Evolutionary conservation across 1,139 yeast species (phyloP), one percentile per base, ranked within the genome.

Genomic region (Geotrichum restrictum): DNA sequence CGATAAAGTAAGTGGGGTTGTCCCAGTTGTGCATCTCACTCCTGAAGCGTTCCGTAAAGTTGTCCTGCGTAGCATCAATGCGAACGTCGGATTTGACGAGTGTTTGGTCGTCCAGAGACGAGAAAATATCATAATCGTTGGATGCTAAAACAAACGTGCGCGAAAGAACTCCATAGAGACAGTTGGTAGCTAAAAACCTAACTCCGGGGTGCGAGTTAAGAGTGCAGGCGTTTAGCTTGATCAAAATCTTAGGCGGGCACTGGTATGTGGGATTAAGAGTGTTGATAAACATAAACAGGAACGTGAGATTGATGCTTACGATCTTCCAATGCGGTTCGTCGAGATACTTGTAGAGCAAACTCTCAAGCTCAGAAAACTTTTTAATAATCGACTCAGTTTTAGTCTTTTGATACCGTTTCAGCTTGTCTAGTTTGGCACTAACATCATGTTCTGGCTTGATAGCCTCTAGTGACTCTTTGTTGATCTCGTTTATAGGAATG

Each of bases 201-300:
- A 88, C 73, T 2, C 78, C 72, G 0, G 97, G 97, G 66, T 89
- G 96, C 37, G 81, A 81, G 21, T 79, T 76, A n/a, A 79, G 69
- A 0, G 88, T 78, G 43, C 79, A 79, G 13, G 74, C 70, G 13
- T 80, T 73, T 45, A 89, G 72, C 7, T 78, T 64, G 31, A 69
- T 68, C 16, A 85, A 64, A 0, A 79, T 73, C 0, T 73, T 72
- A 3, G 71, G 64, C 43, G 74, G 74, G 0, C 79, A 69, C 1
- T 75, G 72, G 55, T 24, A 64, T 45, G 45, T 32, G 27, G 57
- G 55, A 21, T 83, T 88, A 42, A 77, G 66, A 59, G 78, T 81
- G 1, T 77, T 70, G 62, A 85, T 87, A 7, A 85, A 64, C 34
- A 75, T 74, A 1, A 79, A 72, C 50, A 87, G 68, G 27, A 85